Base-by-base conservation (phyloP, 306 rosid genomes). In the Neltuma alba region DNA sequence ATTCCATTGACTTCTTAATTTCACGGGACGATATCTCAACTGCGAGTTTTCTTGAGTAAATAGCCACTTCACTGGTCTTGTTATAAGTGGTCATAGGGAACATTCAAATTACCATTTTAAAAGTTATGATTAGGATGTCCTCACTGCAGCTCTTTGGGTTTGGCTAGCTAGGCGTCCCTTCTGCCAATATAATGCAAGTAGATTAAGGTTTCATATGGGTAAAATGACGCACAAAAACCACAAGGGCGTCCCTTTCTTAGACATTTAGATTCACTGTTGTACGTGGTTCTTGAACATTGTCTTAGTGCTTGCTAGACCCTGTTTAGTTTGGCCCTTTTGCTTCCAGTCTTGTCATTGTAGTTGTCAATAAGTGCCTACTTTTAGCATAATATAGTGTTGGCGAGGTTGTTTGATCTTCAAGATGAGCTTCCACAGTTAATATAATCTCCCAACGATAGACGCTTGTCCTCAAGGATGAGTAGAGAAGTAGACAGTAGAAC, bases 1-100 rank as follows among this genome's bases (percentile, higher is more conserved):
- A 81, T 89, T 92, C n/a, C 71, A 75, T 91, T 79, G 92, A 92
- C 77, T 92, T 95, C 88, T 92, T n/a, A n/a, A n/a, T n/a, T 87
- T 86, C 97, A 92, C 40, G 99, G 97, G 79, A 89, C 87, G 82
- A 75, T 86, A 77, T 86, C 90, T 83, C 97, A 79, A 45, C 71
- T 83, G 99, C 91, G 84, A 91, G 94, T 73, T 83, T 82, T 81
- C 81, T 73, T n/a, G 79, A 60, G n/a, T 30, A 54, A 27, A 33
- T 78, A 38, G 41, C 30, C 6, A 23, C 68, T 62, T 80, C 33
- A 40, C 16, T 58, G 75, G 62, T 73, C 33, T 60, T 77, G 54
- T 16, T 9, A 33, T 50, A 14, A 23, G 3, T 47, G 9, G 58
- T 72, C 50, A 38, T 45, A 13, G 77, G 75, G 50, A 25, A 38